These are phyloP conservation scores for Omphalotus olearius DNA, from an alignment of 1,284 basidiomycete species.

Conservation along the genomic window DNA sequence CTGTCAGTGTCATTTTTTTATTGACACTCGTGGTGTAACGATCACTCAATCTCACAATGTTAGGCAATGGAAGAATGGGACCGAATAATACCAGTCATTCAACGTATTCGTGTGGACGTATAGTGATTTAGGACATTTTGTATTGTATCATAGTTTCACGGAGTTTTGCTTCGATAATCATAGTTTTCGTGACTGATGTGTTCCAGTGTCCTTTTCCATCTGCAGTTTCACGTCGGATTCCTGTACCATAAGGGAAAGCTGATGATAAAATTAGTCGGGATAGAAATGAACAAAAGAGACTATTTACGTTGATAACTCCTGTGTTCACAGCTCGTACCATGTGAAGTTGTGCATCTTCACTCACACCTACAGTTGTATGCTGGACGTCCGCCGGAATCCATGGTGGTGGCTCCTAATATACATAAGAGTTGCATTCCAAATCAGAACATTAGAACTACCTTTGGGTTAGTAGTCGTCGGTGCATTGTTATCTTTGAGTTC, in stretches of 20 bases:
- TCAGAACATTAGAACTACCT: conserved; percentile 29
- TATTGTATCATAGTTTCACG: background rate
- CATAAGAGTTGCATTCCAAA: background rate
- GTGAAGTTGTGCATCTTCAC: conserved; percentile 59
- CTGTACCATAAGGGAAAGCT: conserved; percentile 77
- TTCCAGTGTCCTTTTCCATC: conserved; percentile 23
- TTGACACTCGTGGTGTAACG: background rate
- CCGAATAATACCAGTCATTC: conserved; percentile 80
- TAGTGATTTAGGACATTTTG: conserved; percentile 27
- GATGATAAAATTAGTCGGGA: conserved; percentile 8
- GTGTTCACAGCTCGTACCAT: conserved; percentile 80
- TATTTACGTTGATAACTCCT: conserved; percentile 76
- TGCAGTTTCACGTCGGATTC: conserved; percentile 67
- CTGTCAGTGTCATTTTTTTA: conserved; percentile 44
- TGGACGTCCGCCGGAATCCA: conserved; percentile 70
- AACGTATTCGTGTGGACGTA: conserved; percentile 84
- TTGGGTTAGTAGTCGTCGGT: conserved; percentile 49
- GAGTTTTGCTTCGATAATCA: background rate
- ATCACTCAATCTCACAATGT: conserved; percentile 6
- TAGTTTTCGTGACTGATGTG: background rate
- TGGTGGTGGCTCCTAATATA: conserved; percentile 54
- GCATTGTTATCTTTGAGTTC: conserved; percentile 73
- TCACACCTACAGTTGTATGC: conserved; percentile 59
- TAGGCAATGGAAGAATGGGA: conserved; percentile 94
- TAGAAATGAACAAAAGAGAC: background rate